Evolutionary conservation across 2,329 filamentous ascomycete species (phyloP), one percentile per base, ranked within the genome.

Genomic region (Diplocarpon rosae): DNA sequence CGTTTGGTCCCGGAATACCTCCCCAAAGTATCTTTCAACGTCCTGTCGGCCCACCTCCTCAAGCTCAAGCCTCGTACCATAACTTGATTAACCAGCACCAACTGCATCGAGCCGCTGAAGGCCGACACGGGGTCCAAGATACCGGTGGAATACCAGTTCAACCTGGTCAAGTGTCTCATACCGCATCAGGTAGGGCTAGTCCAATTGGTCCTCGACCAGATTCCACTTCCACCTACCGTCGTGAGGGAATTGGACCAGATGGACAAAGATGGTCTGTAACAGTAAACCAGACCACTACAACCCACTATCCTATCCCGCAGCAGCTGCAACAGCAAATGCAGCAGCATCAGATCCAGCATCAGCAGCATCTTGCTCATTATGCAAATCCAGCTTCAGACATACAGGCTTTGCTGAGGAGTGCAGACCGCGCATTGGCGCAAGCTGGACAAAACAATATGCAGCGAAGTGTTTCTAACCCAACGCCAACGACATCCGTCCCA

Each of bases 231-330:
- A 69, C 66, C 9, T 64, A 72, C 15, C 65, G 69, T 8, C 69
- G 69, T 28, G 71, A 76, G 55, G 65, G 67, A 8, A 54, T 70
- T 28, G 68, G 68, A 0, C 68, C 71, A 9, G 70, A 75, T 51
- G 72, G 72, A 13, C 65, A 72, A 46, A 64, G 70, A 45, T 73
- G 69, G 66, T 69, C 70, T 34, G 63, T 75, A 42, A 72, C 69
- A 2, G 63, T 71, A 42, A 74, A 73, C 53, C 69, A 72, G 49
- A 64, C 65, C 30, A 32, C 30, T 32, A n/a, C 47, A 53, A 39
- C 50, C 20, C 20, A 24, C 20, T 24, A 24, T 24, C 20, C 20
- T 24, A 24, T 24, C 20, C 20, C 20, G 20, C 20, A 2, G 60
- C 53, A 15, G 53, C 56, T 11, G 55, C 54, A 37, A 13, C 47